phyloP scores from a whole-genome alignment of 306 rosid species.

The Begonia loranthoides region DNA sequence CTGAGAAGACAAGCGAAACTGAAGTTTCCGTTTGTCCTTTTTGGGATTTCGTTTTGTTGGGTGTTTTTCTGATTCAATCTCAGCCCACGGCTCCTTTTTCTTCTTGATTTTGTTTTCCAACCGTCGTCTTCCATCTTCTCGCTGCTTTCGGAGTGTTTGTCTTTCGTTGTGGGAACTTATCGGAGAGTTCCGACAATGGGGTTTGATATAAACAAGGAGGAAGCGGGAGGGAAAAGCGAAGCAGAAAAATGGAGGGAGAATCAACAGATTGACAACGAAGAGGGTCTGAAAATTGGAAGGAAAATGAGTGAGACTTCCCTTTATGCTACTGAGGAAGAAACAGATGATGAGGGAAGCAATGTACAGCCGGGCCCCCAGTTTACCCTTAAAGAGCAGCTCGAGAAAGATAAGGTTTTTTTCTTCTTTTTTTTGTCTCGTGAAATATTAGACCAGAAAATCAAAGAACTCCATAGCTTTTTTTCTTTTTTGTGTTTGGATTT shows the following conservation, averaged over 20 bases:
- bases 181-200: slow-evolving; percentile 25
- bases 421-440: not conserved
- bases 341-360: slow-evolving; percentile 29
- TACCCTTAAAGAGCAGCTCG: slow-evolving; percentile 41
- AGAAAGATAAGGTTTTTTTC: slow-evolving; percentile 30
- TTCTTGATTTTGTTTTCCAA: slow-evolving; percentile 5
- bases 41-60: not conserved
- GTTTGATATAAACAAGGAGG: slow-evolving; percentile 14
- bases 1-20: slow-evolving; percentile 1
- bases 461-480: not conserved
- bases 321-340: slow-evolving; percentile 25
- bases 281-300: slow-evolving; percentile 8
- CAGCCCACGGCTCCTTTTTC: not conserved
- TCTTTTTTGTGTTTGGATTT: not conserved
- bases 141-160: slow-evolving; percentile 9
- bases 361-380: slow-evolving; percentile 34
- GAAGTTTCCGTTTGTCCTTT: slow-evolving; percentile 6
- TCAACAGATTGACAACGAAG: slow-evolving; percentile 11
- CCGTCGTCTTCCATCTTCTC: not conserved
- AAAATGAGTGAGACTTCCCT: slow-evolving; percentile 22
- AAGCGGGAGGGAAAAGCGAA: slow-evolving; percentile 16
- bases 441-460: not conserved
- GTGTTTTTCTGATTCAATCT: not conserved
- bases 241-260: slow-evolving; percentile 7
- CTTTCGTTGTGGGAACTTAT: slow-evolving; percentile 11